These are phyloP conservation scores for Hymenoscyphus infarciens DNA, from an alignment of 2,329 filamentous ascomycete species.

Conservation along the genomic window DNA sequence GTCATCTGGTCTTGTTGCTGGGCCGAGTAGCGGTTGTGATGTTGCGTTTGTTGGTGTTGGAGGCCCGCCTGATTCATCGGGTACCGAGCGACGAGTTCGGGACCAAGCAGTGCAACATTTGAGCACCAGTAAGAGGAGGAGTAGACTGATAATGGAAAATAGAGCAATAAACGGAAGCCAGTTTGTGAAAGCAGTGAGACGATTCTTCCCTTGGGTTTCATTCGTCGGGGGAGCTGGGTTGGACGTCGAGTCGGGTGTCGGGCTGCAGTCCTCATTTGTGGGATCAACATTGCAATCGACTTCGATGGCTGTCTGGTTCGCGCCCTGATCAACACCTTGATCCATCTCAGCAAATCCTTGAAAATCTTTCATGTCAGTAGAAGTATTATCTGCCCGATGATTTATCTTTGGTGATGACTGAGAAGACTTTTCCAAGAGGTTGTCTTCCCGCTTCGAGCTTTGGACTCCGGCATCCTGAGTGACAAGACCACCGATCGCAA, in stretches of 20 bases:
- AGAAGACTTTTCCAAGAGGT: too few species aligned
- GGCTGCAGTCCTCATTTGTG: background rate
- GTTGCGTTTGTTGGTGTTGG: background rate
- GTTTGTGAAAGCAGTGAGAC: background rate
- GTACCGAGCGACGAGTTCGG: background rate
- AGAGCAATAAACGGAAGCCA: background rate
- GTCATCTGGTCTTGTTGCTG: slow-evolving; percentile 4
- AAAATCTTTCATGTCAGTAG: background rate
- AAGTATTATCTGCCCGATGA: background rate
- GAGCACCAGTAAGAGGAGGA: background rate
- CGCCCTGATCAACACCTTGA: background rate
- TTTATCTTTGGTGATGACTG: too few species aligned
- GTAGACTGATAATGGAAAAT: background rate
- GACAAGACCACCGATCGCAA: too few species aligned
- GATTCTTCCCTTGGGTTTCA: background rate
- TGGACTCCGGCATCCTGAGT: too few species aligned
- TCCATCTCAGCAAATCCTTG: background rate
- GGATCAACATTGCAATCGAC: background rate
- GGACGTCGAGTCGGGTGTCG: too few species aligned
- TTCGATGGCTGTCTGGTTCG: background rate
- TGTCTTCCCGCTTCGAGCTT: too few species aligned
- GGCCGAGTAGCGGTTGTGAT: background rate
- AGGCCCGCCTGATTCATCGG: background rate
- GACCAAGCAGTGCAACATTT: background rate
- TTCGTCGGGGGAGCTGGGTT: too few species aligned